A percentile compares a stretch with the other conserved stretches of the same genome.
These are phyloP conservation scores for Favolaschia claudopus DNA, from an alignment of 768 basidiomycete genomes.

Conservation along the genomic window DNA sequence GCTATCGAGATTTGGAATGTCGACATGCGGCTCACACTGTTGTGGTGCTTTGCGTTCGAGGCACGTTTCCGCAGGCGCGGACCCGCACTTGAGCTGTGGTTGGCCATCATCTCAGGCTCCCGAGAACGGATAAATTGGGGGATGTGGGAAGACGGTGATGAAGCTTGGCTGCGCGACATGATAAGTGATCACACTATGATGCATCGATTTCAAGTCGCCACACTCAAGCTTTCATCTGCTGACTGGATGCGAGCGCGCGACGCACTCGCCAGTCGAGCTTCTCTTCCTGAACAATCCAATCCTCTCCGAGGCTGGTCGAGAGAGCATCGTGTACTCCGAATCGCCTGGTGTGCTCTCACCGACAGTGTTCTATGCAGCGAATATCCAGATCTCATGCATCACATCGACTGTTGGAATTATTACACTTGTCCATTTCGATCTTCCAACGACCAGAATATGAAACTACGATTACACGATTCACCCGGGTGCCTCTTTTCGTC, in stretches of 20 bases:
- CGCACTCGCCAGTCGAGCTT: constrained; percentile 5
- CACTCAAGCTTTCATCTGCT: background rate
- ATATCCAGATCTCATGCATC: constrained; percentile 8
- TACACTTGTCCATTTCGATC: constrained; percentile 21
- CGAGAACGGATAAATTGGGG: constrained; percentile 18
- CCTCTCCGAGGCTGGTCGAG: constrained; percentile 7
- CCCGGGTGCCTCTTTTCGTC: constrained; percentile 13
- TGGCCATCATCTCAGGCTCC: constrained; percentile 13
- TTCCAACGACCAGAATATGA: constrained; percentile 6
- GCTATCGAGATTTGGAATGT: constrained; percentile 12
- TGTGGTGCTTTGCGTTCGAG: constrained; percentile 24
- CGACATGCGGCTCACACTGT: constrained; percentile 21
- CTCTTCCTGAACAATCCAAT: background rate
- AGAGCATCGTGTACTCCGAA: constrained; percentile 15
- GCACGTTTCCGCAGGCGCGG: constrained; percentile 9
- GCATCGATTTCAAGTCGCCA: constrained; percentile 1
- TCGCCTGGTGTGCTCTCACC: constrained; percentile 23
- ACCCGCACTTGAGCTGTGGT: constrained; percentile 19
- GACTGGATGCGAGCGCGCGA: constrained; percentile 16
- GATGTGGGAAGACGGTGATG: constrained; percentile 24
- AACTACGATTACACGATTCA: constrained; percentile 6
- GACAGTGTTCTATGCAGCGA: background rate
- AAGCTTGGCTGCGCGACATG: constrained; percentile 17
- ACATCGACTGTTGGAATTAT: constrained; percentile 16
- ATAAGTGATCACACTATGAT: constrained; percentile 6